Conservation (phyloP, 345 rosid genomes). For the Melastoma malabathricum region DNA sequence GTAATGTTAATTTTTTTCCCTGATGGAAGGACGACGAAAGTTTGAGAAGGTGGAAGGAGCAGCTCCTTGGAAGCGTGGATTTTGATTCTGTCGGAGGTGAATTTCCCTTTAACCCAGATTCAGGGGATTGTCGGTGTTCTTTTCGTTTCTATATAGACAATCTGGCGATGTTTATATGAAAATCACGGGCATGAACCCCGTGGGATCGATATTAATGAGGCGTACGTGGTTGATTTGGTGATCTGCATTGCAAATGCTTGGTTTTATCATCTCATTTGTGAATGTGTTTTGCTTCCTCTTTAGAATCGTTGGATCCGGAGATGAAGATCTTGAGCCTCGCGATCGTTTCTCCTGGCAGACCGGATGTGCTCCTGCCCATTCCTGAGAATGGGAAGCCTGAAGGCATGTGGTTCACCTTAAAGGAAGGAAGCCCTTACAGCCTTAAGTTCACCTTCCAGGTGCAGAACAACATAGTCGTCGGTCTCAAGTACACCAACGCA, state of each 20-base stretch:
- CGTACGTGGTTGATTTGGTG: not conserved
- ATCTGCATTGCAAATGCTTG: not conserved
- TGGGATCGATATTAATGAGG: not conserved
- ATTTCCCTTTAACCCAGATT: not conserved
- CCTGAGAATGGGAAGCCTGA: slow-evolving; percentile 53
- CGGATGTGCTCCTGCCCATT: slow-evolving; percentile 54
- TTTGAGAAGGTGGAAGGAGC: slow-evolving; percentile 69
- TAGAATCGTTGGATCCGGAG: slow-evolving; percentile 74
- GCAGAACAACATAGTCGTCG: slow-evolving; percentile 77
- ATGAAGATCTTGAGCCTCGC: slow-evolving; percentile 62
- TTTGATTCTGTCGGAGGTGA: slow-evolving; percentile 45
- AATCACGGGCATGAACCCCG: not conserved
- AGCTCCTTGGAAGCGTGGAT: slow-evolving; percentile 62
- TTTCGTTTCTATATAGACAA: not conserved
- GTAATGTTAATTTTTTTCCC: slow-evolving; percentile 4
- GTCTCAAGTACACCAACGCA: slow-evolving; percentile 59
- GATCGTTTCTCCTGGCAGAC: slow-evolving; percentile 52
- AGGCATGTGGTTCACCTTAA: slow-evolving; percentile 82
- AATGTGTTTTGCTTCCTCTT: slow-evolving; percentile 8
- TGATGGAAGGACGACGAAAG: slow-evolving; percentile 52
- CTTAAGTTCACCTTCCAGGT: slow-evolving; percentile 59
- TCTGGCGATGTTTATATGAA: not conserved
- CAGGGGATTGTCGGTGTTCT: not conserved
- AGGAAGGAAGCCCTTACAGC: slow-evolving; percentile 71
- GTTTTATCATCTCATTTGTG: slow-evolving; percentile 4